Conservation (phyloP, 139 green algal species). For the Gonium pectorale region DNA sequence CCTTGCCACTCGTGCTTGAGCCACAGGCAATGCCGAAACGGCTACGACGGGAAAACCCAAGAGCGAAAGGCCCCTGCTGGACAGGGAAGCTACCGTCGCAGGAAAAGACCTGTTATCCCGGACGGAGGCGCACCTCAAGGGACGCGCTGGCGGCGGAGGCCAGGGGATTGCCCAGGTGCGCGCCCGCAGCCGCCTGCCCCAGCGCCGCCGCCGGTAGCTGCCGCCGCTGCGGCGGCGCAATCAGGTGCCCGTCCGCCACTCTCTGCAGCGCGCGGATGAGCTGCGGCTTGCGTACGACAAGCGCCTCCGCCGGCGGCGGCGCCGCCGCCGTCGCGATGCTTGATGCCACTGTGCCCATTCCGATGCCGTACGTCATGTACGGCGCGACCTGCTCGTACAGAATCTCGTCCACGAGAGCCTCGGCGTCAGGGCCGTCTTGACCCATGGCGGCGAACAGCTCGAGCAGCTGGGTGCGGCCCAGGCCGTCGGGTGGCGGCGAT, state of each 20-base stretch:
- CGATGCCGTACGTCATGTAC: neutral
- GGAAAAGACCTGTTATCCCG: too few relatives aligned
- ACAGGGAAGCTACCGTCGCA: too few relatives aligned
- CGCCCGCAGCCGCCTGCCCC: too few relatives aligned
- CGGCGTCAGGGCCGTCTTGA: neutral
- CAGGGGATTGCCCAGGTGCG: too few relatives aligned
- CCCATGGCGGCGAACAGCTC: neutral
- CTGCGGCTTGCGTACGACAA: conserved; percentile 1
- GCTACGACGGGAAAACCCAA: too few relatives aligned
- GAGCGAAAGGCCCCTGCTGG: too few relatives aligned
- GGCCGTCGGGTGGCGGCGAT: neutral
- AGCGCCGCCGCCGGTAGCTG: neutral
- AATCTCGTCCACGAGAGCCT: neutral
- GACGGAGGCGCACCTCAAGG: too few relatives aligned
- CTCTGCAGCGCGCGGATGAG: neutral
- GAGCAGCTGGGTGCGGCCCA: neutral
- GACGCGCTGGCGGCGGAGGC: too few relatives aligned
- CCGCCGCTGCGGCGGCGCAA: neutral
- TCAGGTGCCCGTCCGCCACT: neutral
- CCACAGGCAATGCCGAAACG: too few relatives aligned
- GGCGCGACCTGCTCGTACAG: neutral
- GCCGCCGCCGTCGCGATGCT: neutral
- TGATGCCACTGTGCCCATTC: neutral
- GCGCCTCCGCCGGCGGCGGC: neutral
- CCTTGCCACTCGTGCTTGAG: too few relatives aligned